A percentile compares a stretch with the other conserved stretches of the same genome.
These are phyloP conservation scores for Boletellus sp. DNA, from an alignment of 768 basidiomycete genomes.

Conservation along the genomic window DNA sequence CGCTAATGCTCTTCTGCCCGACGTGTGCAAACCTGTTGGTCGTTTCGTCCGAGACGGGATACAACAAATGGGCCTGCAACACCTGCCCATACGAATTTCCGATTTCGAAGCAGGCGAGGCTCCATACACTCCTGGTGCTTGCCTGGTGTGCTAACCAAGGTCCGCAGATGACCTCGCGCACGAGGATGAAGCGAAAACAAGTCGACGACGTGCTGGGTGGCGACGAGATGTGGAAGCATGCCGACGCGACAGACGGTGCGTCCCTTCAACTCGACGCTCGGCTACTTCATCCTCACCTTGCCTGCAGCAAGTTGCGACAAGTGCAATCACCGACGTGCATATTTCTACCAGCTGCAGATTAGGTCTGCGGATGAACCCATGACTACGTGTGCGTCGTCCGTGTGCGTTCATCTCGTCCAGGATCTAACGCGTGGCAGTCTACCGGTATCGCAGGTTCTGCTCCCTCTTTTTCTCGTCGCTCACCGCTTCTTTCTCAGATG, in stretches of 20 bases:
- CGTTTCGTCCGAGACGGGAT: constrained; percentile 71
- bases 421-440: constrained; percentile 41
- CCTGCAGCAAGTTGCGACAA: constrained; percentile 57
- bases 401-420: background rate
- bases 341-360: constrained; percentile 96
- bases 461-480: background rate
- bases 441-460: constrained; percentile 43
- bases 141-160: background rate
- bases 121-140: too few species aligned
- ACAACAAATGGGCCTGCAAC: constrained; percentile 92
- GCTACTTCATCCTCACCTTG: background rate
- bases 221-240: constrained; percentile 91
- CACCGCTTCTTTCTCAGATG: constrained; percentile 40
- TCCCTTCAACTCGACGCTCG: background rate
- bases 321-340: constrained; percentile 83
- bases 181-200: constrained; percentile 79
- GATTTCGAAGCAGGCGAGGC: constrained; percentile 22
- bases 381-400: constrained; percentile 43
- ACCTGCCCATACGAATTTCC: constrained; percentile 91
- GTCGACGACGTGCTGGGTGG: constrained; percentile 96
- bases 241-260: constrained; percentile 79
- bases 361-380: constrained; percentile 90
- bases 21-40: constrained; percentile 87
- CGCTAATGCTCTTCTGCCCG: constrained; percentile 86
- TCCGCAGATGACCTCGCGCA: constrained; percentile 86